Evolutionary conservation across 768 basidiomycete species (phyloP).

Genomic region (Leccinum subtestaceum): DNA sequence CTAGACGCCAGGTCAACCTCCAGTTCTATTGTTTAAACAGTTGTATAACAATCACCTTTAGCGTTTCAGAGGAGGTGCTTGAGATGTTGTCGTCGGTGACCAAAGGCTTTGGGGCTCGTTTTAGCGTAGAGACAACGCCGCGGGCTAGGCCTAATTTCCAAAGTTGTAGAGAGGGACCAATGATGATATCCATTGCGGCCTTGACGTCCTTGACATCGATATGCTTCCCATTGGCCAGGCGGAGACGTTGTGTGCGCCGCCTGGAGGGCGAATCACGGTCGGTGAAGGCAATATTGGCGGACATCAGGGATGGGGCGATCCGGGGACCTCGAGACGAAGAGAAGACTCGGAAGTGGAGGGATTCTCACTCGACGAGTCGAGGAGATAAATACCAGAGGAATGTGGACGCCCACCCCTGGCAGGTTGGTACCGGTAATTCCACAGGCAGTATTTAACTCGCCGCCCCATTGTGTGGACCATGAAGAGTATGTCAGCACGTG

Average conservation of each 20-base stretch:
- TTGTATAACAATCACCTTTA: slow-evolving; percentile 17
- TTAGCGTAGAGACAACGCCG: slow-evolving; percentile 2
- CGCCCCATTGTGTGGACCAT: slow-evolving; percentile 3
- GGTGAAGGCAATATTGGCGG: slow-evolving; percentile 2
- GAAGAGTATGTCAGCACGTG: slow-evolving; percentile 8
- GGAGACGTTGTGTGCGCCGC: slow-evolving; percentile 8
- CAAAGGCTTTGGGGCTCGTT: slow-evolving; percentile 8
- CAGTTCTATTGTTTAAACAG: not conserved
- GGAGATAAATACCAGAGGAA: slow-evolving; percentile 7
- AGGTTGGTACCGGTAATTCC: not conserved
- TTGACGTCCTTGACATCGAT: slow-evolving; percentile 19
- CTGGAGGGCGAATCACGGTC: slow-evolving; percentile 7
- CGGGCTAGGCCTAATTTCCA: slow-evolving; percentile 18
- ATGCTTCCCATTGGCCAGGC: slow-evolving; percentile 11
- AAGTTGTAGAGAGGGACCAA: slow-evolving; percentile 23
- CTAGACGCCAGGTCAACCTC: slow-evolving; percentile 5
- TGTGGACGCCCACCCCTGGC: not conserved
- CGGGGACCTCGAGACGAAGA: not conserved
- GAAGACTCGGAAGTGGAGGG: not conserved
- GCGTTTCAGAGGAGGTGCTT: slow-evolving; percentile 4
- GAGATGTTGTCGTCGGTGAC: slow-evolving; percentile 5
- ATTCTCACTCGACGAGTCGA: slow-evolving; percentile 3
- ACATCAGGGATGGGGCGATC: slow-evolving; percentile 11
- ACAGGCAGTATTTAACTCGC: slow-evolving; percentile 26
- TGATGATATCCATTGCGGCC: slow-evolving; percentile 17